These are phyloP conservation scores for Yamadazyma buinensis DNA, from an alignment of 1,139 yeast species.

Conservation along the genomic window DNA sequence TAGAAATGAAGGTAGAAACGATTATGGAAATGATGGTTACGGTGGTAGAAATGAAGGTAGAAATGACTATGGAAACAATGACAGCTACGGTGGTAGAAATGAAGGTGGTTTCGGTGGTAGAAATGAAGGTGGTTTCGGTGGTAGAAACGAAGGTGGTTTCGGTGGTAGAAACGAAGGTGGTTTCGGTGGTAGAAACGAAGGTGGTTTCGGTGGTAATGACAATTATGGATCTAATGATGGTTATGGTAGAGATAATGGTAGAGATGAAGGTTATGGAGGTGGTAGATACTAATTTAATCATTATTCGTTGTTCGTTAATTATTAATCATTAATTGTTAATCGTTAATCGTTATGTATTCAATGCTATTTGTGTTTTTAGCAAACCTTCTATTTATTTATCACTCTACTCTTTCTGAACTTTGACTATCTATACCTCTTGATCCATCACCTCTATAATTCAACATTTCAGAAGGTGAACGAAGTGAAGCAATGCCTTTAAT, in stretches of 20 bases:
- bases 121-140: neutral
- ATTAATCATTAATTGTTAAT: no score
- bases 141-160: conserved; percentile 1
- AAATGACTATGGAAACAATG: neutral
- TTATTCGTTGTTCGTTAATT: no score
- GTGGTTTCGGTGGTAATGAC: neutral
- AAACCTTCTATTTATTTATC: neutral
- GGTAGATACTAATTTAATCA: conserved; percentile 10
- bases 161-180: conserved; percentile 6
- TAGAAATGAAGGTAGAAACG: conserved; percentile 6
- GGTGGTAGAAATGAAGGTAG: conserved; percentile 7
- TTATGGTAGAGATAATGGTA: conserved; percentile 2
- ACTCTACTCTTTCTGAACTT: conserved; percentile 28
- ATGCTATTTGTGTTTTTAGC: neutral
- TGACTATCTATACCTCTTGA: conserved; percentile 23
- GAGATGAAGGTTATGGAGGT: conserved; percentile 5
- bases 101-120: neutral
- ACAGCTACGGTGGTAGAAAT: conserved; percentile 1
- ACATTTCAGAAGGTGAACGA: conserved; percentile 16
- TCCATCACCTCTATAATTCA: conserved; percentile 11
- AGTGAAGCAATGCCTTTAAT: conserved; percentile 4
- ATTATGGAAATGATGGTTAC: conserved; percentile 1
- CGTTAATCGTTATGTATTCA: conserved; percentile 15
- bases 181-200: neutral
- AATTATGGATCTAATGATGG: conserved; percentile 2